Evolutionary conservation across 176 grass and related monocot species (phyloP).

Genomic region (Melocanna baccifera): DNA sequence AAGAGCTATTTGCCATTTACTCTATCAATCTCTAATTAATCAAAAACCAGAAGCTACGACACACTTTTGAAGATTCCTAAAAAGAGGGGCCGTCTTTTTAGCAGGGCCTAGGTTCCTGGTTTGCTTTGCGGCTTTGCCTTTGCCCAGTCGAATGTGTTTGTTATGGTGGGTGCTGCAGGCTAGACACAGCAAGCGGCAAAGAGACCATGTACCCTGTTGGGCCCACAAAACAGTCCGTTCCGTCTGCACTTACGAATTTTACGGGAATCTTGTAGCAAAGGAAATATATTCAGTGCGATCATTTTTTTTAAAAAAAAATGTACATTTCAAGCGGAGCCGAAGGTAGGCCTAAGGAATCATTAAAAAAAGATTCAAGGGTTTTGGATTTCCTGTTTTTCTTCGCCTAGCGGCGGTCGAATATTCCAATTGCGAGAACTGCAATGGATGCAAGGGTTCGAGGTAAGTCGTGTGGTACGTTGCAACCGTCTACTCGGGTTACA

Average conservation of each 20-base stretch:
- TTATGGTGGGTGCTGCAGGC: background rate
- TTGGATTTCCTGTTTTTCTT: background rate
- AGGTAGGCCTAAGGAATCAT: background rate
- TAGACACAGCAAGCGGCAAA: background rate
- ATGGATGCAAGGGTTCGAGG: background rate
- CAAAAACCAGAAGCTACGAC: too few species aligned
- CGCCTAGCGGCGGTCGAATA: background rate
- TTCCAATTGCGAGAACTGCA: background rate
- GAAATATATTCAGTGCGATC: background rate
- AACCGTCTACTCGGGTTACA: background rate
- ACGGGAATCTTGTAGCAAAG: background rate
- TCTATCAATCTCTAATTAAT: too few species aligned
- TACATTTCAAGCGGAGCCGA: background rate
- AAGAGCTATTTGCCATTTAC: too few species aligned
- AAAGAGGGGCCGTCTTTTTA: slow-evolving; percentile 2
- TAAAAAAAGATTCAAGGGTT: background rate
- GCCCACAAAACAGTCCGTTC: background rate
- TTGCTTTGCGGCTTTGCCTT: background rate
- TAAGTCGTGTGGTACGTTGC: background rate
- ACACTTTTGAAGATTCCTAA: too few species aligned
- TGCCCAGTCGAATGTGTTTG: slow-evolving; percentile 6
- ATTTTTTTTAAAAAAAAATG: background rate
- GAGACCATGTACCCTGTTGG: background rate
- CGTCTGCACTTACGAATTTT: background rate
- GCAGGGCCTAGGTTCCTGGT: slow-evolving; percentile 27